Percentiles rank a stretch among this genome's conserved stretches.
phyloP scores from a whole-genome alignment of 2,329 filamentous ascomycete species.

The Alternaria infectoria region DNA sequence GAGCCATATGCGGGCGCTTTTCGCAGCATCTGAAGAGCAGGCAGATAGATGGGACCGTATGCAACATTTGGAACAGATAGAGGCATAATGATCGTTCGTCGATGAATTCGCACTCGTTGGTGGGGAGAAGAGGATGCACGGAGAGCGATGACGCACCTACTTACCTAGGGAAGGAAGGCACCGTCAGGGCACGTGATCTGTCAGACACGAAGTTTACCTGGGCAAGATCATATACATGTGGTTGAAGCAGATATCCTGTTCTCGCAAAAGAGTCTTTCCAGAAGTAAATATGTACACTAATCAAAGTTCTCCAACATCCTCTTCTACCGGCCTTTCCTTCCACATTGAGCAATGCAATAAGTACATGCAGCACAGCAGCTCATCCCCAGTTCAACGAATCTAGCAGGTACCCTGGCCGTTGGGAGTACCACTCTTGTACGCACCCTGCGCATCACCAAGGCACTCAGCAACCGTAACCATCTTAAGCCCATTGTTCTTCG shows the following conservation, averaged over 20 bases:
- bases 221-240: not conserved
- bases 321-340: not conserved
- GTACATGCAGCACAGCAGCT: not conserved
- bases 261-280: not conserved
- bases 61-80: not conserved
- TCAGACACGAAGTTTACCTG: not conserved
- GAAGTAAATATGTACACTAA: not conserved
- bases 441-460: constrained; percentile 36
- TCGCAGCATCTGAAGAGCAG: not conserved
- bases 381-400: not conserved
- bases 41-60: not conserved
- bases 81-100: not conserved
- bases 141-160: not conserved
- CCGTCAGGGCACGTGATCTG: not conserved
- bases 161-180: not conserved
- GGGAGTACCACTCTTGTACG: constrained; percentile 35
- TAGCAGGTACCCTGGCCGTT: constrained; percentile 30
- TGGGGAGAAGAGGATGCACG: not conserved
- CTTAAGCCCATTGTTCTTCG: constrained; percentile 45
- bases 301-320: not conserved
- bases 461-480: constrained; percentile 46
- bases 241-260: not conserved
- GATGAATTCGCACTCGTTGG: not conserved
- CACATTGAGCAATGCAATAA: not conserved
- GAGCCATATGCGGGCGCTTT: not conserved